Base-by-base conservation (phyloP, 2,329 filamentous ascomycete genomes). In the Fusarium avenaceum region DNA sequence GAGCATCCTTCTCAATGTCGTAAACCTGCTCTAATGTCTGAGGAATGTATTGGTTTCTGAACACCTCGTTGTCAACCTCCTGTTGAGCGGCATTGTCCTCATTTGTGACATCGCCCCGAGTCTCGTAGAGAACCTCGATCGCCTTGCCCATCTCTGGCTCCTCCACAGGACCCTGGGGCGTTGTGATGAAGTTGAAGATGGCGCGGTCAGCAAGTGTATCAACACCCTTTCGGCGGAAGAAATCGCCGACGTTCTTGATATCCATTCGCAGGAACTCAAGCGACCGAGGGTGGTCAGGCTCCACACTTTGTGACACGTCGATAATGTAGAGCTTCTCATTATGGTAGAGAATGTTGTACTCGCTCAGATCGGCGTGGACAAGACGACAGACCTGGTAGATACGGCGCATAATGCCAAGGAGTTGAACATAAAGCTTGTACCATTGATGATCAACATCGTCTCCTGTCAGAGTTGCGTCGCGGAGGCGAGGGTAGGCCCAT, bases 181-280 rank as follows among this genome's bases (percentile, higher is more conserved):
- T 80, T 1, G 89, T 93, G 75, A 98, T 89, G 79, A 97, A 98
- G 70, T 90, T 87, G 80, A 96, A 99, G 13, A 94, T 84, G n/a
- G 86, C 83, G 32, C 91, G 88, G 78, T 98, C 95, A 2, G 90
- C 82, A 4, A 99, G 84, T 0, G 89, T 91, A 64, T 96, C 89
- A 3, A 98, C 93, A 40, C 91, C 91, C 77, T 97, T 91, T 20
- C 92, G 87, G 30, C 89, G 85, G 87, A 98, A 99, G 81, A 97
- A 99, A 78, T 97, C 93, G 22, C 89, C 91, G 2, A 97, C 89
- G 76, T 99, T 99, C 85, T 97, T 98, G 80, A 99, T 94, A 76
- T 99, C 96, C 94, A 97, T 98, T 33, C 96, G 90, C 73, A 99
- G 80, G 76, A 99, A 99, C 77, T 98, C 95, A 30, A 97, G 85